These are phyloP conservation scores for Atkinsonella texensis DNA, from an alignment of 2,329 filamentous ascomycete genomes.

Conservation along the genomic window DNA sequence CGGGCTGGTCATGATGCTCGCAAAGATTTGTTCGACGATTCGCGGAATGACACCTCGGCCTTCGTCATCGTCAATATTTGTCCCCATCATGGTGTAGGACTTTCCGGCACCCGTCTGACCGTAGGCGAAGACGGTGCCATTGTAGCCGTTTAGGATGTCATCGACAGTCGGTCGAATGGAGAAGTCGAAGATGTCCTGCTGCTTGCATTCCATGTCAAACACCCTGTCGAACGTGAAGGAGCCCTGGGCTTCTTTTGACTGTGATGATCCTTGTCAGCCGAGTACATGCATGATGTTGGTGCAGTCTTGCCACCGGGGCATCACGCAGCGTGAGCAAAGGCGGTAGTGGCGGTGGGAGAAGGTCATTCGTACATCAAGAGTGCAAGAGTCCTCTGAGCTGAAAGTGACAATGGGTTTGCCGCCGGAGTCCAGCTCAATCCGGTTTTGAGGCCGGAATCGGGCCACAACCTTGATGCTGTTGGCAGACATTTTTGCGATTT, in stretches of 20 bases:
- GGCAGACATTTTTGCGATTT: slow-evolving; percentile 37
- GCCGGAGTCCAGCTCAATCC: slow-evolving; percentile 77
- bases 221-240: slow-evolving; percentile 96
- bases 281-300: neutral
- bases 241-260: slow-evolving; percentile 75
- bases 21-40: slow-evolving; percentile 95
- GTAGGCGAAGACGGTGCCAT: slow-evolving; percentile 97
- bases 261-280: slow-evolving; percentile 15
- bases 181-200: slow-evolving; percentile 94
- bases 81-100: slow-evolving; percentile 80
- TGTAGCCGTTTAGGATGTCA: slow-evolving; percentile 97
- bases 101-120: slow-evolving; percentile 97
- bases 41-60: slow-evolving; percentile 91
- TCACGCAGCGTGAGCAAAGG: neutral
- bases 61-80: slow-evolving; percentile 80
- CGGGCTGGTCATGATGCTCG: slow-evolving; percentile 83
- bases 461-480: slow-evolving; percentile 82
- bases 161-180: slow-evolving; percentile 93
- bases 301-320: neutral
- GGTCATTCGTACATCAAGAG: slow-evolving; percentile 55
- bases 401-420: slow-evolving; percentile 89
- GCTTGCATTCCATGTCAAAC: slow-evolving; percentile 85
- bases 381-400: slow-evolving; percentile 78
- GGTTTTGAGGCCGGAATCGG: slow-evolving; percentile 95
- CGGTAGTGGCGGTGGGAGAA: slow-evolving; percentile 1